Base-by-base conservation (phyloP, 208 protist genomes). In the Trypanosoma boissoni region DNA sequence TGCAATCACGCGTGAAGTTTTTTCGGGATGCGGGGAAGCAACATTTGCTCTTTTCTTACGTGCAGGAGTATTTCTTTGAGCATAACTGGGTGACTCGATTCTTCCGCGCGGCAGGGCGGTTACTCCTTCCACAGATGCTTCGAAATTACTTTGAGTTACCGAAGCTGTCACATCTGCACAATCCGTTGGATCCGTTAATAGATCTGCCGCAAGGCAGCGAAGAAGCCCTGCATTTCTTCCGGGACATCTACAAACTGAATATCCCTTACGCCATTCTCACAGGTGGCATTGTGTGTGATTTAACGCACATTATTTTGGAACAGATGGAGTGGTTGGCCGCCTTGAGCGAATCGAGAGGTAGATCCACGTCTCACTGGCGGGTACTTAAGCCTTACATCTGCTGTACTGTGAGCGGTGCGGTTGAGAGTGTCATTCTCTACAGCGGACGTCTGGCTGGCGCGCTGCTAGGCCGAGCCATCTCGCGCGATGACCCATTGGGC, bases 41-140 rank as follows among this genome's bases (percentile, higher is more conserved):
- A 57, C 76, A 83, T 46, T 65, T 75, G 50, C 23, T 80, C 14
- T 81, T 76, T 53, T 67, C 74, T 1, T 51, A 77, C 21, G 72
- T 92, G 9, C 72, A 78, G 21, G 70, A 88, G 37, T 85, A 89
- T 57, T 77, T 68, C 36, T 86, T 87, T 67, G 58, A 29, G 16
- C 65, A 68, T 14, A 75, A 60, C 27, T 86, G 79, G 74, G 7
- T 76, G 24, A 86, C 79, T 36, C 79, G 76, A 1, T 10, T 67
- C 2, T 46, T 81, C 14, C 62, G 65, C 16, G 46, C 14, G 1
- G 43, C 73, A 1, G 71, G 57, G 5, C 58, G 58, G 2, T 6
- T 74, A 3, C 29, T 84, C 28, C 58, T 58, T 43, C 83, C 79
- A 12, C n/a, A 21, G 12, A 65, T 74, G n/a, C 21, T 86, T 2